Conservation (phyloP, 2,329 filamentous ascomycete genomes). For the Xylaria sp. region DNA sequence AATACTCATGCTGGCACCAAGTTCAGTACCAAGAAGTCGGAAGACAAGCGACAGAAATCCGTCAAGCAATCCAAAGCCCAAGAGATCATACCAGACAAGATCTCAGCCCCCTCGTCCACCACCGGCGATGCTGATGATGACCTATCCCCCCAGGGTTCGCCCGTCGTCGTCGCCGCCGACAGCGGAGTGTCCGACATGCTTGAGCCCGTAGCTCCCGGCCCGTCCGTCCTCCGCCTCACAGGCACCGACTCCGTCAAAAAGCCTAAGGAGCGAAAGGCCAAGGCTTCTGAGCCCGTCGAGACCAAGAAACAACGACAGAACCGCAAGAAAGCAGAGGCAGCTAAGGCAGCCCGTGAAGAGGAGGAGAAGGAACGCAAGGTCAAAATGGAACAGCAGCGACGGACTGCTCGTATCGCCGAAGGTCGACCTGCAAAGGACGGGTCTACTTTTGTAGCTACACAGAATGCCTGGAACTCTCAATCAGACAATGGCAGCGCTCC, state of each 20-base stretch:
- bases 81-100: conserved; percentile 61
- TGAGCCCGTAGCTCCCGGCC: conserved; percentile 73
- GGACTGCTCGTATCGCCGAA: conserved; percentile 82
- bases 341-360: conserved; percentile 78
- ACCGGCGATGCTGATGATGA: conserved; percentile 86
- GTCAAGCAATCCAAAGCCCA: conserved; percentile 75
- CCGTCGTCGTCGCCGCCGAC: conserved; percentile 66
- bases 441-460: conserved; percentile 64
- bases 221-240: conserved; percentile 82
- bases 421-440: conserved; percentile 87
- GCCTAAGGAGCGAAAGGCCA: conserved; percentile 70
- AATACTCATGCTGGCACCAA: conserved; percentile 77
- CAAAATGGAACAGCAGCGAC: conserved; percentile 84
- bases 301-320: conserved; percentile 98
- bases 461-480: conserved; percentile 57
- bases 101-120: conserved; percentile 74
- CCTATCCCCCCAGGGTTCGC: conserved; percentile 75
- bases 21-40: conserved; percentile 63
- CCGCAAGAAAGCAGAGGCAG: conserved; percentile 84
- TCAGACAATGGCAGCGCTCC: conserved; percentile 52
- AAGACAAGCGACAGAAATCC: conserved; percentile 74
- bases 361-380: conserved; percentile 81
- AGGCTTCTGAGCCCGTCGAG: conserved; percentile 75
- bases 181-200: conserved; percentile 92
- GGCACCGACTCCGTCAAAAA: conserved; percentile 72